Evolutionary conservation across 176 grass and related monocot genomes (phyloP).

Genomic region (Rhynchospora breviuscula): DNA sequence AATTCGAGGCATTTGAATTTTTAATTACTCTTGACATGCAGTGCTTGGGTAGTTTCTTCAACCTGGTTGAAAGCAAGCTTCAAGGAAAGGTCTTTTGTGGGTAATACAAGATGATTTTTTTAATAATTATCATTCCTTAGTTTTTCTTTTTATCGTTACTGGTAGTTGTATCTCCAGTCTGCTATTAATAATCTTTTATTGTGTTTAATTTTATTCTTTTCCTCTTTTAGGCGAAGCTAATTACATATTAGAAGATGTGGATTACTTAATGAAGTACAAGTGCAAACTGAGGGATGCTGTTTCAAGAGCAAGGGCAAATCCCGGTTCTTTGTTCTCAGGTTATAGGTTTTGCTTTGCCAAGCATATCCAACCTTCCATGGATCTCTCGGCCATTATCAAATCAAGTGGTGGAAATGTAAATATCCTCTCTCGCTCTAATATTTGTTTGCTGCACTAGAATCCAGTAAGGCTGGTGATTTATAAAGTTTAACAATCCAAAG

Average conservation of each 20-base stretch:
- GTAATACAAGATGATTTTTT: constrained; percentile 37
- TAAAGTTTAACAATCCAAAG: not conserved
- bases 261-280: constrained; percentile 70
- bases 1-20: not conserved
- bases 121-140: not conserved
- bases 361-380: constrained; percentile 52
- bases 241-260: constrained; percentile 68
- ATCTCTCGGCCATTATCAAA: constrained; percentile 50
- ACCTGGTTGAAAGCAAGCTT: constrained; percentile 87
- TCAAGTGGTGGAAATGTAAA: constrained; percentile 75
- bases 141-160: not conserved
- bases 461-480: constrained; percentile 3
- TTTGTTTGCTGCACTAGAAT: not conserved
- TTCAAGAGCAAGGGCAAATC: constrained; percentile 60
- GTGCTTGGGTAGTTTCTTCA: constrained; percentile 83
- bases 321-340: constrained; percentile 47
- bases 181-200: not conserved
- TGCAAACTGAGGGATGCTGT: constrained; percentile 49
- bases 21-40: constrained; percentile 26
- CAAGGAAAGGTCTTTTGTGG: constrained; percentile 55
- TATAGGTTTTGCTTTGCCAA: constrained; percentile 64
- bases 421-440: not conserved
- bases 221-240: constrained; percentile 47
- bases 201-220: constrained; percentile 26
- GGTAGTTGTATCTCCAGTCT: not conserved